Percentiles rank a stretch among this genome's conserved stretches.
These are phyloP conservation scores for Komagataea norvegica DNA, from an alignment of 1,139 yeast genomes.

Conservation along the genomic window DNA sequence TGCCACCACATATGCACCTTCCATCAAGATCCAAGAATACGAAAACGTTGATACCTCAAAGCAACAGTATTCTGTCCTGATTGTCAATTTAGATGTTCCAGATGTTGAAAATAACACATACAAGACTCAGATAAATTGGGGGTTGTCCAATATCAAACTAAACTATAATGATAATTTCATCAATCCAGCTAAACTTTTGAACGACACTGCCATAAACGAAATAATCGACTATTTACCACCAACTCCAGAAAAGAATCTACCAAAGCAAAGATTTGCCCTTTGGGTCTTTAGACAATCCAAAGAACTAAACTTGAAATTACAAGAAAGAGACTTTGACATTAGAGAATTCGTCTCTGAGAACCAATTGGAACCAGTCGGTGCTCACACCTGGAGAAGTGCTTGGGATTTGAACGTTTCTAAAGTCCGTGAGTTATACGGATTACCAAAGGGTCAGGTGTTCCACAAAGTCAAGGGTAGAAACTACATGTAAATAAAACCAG, in stretches of 20 bases:
- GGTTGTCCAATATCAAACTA: conserved; percentile 64
- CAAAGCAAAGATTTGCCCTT: conserved; percentile 75
- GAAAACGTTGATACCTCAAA: conserved; percentile 41
- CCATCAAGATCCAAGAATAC: conserved; percentile 69
- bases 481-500: conserved; percentile 13
- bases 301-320: conserved; percentile 24
- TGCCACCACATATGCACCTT: conserved; percentile 71
- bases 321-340: conserved; percentile 55
- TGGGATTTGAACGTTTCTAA: conserved; percentile 73
- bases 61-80: conserved; percentile 63
- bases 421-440: conserved; percentile 67
- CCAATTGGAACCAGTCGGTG: conserved; percentile 73
- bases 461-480: conserved; percentile 42
- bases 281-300: conserved; percentile 82
- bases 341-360: conserved; percentile 57
- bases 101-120: conserved; percentile 65
- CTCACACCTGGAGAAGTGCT: conserved; percentile 83
- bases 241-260: conserved; percentile 83
- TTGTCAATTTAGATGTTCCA: conserved; percentile 93
- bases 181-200: conserved; percentile 37
- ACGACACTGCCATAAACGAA: conserved; percentile 31
- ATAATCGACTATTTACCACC: conserved; percentile 74
- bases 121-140: conserved; percentile 74
- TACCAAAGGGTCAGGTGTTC: conserved; percentile 72
- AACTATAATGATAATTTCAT: conserved; percentile 56